Evolutionary conservation across 2,329 filamentous ascomycete genomes (phyloP).

Genomic region (Ophiocordyceps camponoti-floridani): DNA sequence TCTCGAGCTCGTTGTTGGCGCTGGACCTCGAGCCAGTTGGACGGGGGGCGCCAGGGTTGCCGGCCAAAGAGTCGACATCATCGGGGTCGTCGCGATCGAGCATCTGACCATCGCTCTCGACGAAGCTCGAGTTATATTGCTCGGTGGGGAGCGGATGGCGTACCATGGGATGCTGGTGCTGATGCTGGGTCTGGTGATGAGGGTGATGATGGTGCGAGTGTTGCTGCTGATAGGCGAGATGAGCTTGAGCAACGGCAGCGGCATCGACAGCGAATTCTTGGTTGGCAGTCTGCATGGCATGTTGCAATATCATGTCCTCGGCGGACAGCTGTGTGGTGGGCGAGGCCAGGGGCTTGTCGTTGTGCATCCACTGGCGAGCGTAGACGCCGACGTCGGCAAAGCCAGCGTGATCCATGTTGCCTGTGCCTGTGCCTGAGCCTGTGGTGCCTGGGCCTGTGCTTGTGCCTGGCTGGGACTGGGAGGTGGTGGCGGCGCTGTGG

Average conservation of each 20-base stretch:
- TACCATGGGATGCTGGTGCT: slow-evolving; percentile 19
- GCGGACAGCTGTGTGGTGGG: slow-evolving; percentile 29
- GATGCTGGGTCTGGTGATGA: slow-evolving; percentile 7
- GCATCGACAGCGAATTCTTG: slow-evolving; percentile 31
- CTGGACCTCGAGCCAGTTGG: slow-evolving; percentile 42
- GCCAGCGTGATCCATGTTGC: slow-evolving; percentile 26
- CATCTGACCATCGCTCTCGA: slow-evolving; percentile 40
- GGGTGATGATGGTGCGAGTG: slow-evolving; percentile 15
- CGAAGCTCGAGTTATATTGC: slow-evolving; percentile 34
- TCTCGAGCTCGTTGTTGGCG: slow-evolving; percentile 65
- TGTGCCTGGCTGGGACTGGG: no score
- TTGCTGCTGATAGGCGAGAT: slow-evolving; percentile 21
- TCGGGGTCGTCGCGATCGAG: slow-evolving; percentile 41
- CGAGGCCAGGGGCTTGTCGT: slow-evolving; percentile 19
- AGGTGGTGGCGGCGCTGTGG: slow-evolving; percentile 27
- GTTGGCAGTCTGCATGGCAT: slow-evolving; percentile 31
- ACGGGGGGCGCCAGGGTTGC: slow-evolving; percentile 28
- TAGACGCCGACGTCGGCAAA: slow-evolving; percentile 28
- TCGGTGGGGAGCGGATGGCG: slow-evolving; percentile 37
- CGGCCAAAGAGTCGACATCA: slow-evolving; percentile 33
- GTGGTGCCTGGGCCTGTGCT: background rate
- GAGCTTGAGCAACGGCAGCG: slow-evolving; percentile 21
- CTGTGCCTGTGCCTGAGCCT: background rate
- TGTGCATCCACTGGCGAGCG: slow-evolving; percentile 29
- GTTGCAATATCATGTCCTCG: slow-evolving; percentile 42